phyloP scores from a whole-genome alignment of 2,329 filamentous ascomycete species.

The Fusarium pseudocircinatum region DNA sequence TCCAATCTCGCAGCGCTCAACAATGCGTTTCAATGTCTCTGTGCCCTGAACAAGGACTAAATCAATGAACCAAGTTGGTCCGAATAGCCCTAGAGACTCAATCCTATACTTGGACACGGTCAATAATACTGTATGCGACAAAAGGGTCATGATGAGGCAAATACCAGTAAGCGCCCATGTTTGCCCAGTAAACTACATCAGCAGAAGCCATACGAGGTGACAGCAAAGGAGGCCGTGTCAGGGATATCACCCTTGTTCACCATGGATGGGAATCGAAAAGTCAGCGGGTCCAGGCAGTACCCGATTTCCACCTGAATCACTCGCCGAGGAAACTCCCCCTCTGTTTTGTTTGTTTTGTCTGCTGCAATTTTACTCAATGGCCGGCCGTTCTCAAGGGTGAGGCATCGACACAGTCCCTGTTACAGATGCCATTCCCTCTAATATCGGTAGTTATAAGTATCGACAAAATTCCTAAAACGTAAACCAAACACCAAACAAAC shows the following conservation, averaged over 20 bases:
- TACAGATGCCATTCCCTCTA: slow-evolving; percentile 15
- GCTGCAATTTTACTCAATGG: slow-evolving; percentile 13
- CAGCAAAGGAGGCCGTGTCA: slow-evolving; percentile 7
- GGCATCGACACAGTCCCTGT: slow-evolving; percentile 9
- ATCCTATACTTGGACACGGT: neutral
- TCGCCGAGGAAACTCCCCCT: slow-evolving; percentile 15
- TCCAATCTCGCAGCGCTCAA: neutral
- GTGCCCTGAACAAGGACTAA: neutral
- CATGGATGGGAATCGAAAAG: slow-evolving; percentile 29
- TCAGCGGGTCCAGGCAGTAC: slow-evolving; percentile 24
- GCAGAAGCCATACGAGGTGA: neutral
- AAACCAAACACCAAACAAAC: neutral
- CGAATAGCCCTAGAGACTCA: slow-evolving; percentile 9
- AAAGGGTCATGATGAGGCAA: slow-evolving; percentile 8
- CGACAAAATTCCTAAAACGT: slow-evolving; percentile 4
- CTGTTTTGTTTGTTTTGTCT: slow-evolving; percentile 4
- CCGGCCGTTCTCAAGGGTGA: slow-evolving; percentile 3
- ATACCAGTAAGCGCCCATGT: slow-evolving; percentile 16
- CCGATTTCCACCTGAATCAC: slow-evolving; percentile 35
- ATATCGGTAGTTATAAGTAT: neutral
- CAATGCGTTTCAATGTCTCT: neutral
- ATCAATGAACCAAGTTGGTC: neutral
- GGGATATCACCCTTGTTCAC: slow-evolving; percentile 17
- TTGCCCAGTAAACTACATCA: neutral
- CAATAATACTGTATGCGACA: neutral